A percentile compares a stretch with the other conserved stretches of the same genome.
Conservation (phyloP, 306 rosid genomes). For the Prunus mira region DNA sequence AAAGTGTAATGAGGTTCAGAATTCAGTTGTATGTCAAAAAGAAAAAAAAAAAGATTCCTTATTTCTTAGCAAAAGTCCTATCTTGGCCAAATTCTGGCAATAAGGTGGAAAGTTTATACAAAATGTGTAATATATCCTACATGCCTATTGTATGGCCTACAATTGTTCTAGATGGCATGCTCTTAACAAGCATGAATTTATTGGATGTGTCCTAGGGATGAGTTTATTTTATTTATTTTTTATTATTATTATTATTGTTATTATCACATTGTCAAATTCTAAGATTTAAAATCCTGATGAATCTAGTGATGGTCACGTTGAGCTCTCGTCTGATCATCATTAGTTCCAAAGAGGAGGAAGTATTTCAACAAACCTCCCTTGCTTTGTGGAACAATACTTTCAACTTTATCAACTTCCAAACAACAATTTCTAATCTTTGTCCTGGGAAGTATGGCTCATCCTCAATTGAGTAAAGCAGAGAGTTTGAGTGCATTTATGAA, state of each 20-base stretch:
- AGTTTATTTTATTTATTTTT: background rate
- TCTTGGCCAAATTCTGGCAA: background rate
- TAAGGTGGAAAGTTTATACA: background rate
- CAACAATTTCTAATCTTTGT: background rate
- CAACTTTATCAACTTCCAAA: background rate
- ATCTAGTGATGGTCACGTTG: background rate
- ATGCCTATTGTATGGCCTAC: background rate
- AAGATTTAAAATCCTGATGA: background rate
- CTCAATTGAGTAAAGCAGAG: background rate
- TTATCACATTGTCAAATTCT: background rate
- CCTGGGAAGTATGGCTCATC: background rate
- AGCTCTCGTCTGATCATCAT: background rate
- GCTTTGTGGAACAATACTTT: background rate
- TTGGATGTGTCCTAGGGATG: background rate
- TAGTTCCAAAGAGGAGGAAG: background rate
- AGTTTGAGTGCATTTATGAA: background rate
- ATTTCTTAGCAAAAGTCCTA: background rate
- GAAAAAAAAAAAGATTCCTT: background rate
- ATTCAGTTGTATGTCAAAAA: conserved; percentile 10
- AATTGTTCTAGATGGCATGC: background rate
- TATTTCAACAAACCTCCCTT: background rate
- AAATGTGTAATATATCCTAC: background rate
- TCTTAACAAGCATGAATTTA: background rate
- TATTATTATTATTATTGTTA: no score
- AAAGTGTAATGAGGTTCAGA: conserved; percentile 15